Base-by-base conservation (phyloP, 1,139 yeast genomes). In the Candida sanyaensis region DNA sequence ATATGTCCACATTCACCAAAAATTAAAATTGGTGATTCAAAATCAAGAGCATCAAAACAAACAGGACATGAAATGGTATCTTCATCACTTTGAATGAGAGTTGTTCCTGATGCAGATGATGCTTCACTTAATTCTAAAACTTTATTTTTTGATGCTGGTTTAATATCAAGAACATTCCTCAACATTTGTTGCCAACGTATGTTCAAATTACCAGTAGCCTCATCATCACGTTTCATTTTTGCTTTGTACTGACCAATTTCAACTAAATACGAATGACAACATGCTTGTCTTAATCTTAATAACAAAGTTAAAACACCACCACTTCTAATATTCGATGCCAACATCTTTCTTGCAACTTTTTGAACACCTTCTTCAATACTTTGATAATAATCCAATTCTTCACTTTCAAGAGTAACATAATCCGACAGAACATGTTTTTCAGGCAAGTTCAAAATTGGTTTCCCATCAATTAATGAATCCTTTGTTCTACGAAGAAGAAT, bases 231-330 rank as follows among this genome's bases (percentile, higher is more conserved):
- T 27, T 48, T 52, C 28, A 53, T 58, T 17, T 61, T 64, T 10
- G 73, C 68, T 51, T 67, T 75, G 55, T 72, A 63, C 57, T 75
- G 80, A 26, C 92, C 92, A 46, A 87, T 73, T 52, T 82, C 80
- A 34, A 90, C 93, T 49, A 93, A 71, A 57, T 80, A 84, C 38
- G 85, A 82, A 65, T 93, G 98, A 58, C 92, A 85, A 62, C 97
- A 89, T 2, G 96, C 95, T 66, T 93, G 98, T 51, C 99, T 77
- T 57, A 93, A 73, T 45, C 98, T 77, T 42, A 92, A 69, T 50
- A 93, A 74, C 57, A 92, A 68, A 0, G 91, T 84, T 56, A 93
- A 77, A 48, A 90, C 84, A 49, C 78, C 78, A 5, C 86, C 77
- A 31, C 49, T 50, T 46, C 60, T 54, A 2, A 58, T 53, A 11